These are phyloP conservation scores for Debaryomyces udenii DNA, from an alignment of 1,139 yeast species.

Conservation along the genomic window DNA sequence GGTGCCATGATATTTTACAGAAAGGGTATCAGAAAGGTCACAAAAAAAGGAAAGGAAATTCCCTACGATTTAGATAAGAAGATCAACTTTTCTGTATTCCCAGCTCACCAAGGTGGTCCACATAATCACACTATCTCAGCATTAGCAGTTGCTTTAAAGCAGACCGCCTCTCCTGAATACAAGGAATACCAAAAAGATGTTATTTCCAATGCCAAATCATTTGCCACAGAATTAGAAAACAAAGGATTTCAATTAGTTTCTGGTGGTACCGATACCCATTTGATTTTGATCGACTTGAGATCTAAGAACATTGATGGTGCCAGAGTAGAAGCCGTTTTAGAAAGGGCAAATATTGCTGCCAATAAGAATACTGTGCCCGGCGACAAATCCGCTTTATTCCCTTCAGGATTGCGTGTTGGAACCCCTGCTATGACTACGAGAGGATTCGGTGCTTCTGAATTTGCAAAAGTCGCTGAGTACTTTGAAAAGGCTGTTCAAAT, in stretches of 20 bases:
- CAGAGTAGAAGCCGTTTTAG: constrained; percentile 88
- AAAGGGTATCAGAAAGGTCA: constrained; percentile 83
- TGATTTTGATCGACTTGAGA: constrained; percentile 82
- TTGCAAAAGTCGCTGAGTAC: constrained; percentile 74
- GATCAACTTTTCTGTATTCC: constrained; percentile 95
- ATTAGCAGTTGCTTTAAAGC: constrained; percentile 90
- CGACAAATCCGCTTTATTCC: constrained; percentile 91
- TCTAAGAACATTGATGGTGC: constrained; percentile 93
- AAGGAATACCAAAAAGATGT: constrained; percentile 83
- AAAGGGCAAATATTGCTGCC: constrained; percentile 88
- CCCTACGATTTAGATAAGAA: constrained; percentile 84
- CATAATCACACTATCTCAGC: constrained; percentile 98
- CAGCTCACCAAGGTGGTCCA: constrained; percentile 99
- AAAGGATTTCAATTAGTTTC: constrained; percentile 83
- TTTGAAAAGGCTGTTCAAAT: constrained; percentile 78
- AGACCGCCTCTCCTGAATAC: constrained; percentile 84
- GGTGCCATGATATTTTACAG: constrained; percentile 98
- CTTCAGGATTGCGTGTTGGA: constrained; percentile 95
- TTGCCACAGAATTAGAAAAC: constrained; percentile 67
- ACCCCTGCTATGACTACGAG: constrained; percentile 99
- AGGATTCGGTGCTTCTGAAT: constrained; percentile 82
- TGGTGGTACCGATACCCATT: constrained; percentile 93
- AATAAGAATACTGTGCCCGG: constrained; percentile 97
- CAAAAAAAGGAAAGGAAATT: constrained; percentile 87
- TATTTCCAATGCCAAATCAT: constrained; percentile 74